Conservation (phyloP, 768 basidiomycete species). For the Amanita inopinata region DNA sequence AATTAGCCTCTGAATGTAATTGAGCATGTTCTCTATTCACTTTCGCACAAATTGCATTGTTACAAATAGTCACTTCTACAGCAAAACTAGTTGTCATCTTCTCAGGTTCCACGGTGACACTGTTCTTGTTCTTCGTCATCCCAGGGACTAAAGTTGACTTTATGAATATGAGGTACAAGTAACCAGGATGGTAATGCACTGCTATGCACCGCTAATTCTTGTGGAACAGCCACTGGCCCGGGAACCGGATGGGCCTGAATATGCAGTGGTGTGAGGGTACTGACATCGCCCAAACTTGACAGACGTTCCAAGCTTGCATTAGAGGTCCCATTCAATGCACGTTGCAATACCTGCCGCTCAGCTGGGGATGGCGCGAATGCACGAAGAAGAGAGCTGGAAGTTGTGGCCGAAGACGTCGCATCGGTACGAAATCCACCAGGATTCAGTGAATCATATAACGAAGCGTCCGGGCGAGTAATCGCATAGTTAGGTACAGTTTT, state of each 20-base stretch:
- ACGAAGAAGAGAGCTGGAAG: slow-evolving; percentile 49
- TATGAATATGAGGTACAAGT: slow-evolving; percentile 53
- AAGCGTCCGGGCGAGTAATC: slow-evolving; percentile 10
- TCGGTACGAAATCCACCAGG: slow-evolving; percentile 42
- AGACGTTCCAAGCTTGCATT: slow-evolving; percentile 72
- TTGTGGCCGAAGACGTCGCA: slow-evolving; percentile 25
- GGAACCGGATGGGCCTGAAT: slow-evolving; percentile 61
- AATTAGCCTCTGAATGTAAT: neutral
- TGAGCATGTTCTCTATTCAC: neutral
- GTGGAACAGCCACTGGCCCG: slow-evolving; percentile 21
- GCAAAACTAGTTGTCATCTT: too few species aligned
- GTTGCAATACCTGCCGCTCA: slow-evolving; percentile 77
- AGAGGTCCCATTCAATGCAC: slow-evolving; percentile 64
- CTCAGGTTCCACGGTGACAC: too few species aligned
- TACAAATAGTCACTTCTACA: too few species aligned
- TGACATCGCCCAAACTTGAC: slow-evolving; percentile 70
- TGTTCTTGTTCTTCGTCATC: slow-evolving; percentile 52
- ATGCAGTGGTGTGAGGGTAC: too few species aligned
- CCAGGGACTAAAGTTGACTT: slow-evolving; percentile 76
- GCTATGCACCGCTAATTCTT: slow-evolving; percentile 21
- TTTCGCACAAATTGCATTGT: too few species aligned
- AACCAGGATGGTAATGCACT: slow-evolving; percentile 51
- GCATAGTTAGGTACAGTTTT: slow-evolving; percentile 16
- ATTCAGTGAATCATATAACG: slow-evolving; percentile 46
- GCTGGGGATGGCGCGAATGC: slow-evolving; percentile 85